Evolutionary conservation across 2,329 filamentous ascomycete genomes (phyloP).

Genomic region (Claviceps arundinis): DNA sequence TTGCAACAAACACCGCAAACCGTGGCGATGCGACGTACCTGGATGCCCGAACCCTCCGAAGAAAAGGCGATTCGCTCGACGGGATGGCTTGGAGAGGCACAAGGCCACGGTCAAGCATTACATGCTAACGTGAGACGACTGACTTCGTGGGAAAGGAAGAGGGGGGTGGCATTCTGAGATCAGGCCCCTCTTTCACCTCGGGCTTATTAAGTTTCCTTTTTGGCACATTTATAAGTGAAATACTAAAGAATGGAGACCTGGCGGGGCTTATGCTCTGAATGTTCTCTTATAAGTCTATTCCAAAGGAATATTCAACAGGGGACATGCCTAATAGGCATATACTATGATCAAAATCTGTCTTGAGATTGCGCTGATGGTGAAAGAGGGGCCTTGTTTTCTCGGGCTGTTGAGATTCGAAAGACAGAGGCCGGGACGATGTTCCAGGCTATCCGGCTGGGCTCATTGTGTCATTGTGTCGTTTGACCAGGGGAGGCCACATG

Average conservation of each 20-base stretch:
- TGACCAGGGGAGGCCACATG: too few relatives aligned
- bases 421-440: neutral
- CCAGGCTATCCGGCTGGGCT: neutral
- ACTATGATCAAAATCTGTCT: neutral
- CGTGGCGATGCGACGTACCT: constrained; percentile 25
- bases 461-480: neutral
- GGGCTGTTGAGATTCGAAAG: neutral
- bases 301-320: neutral
- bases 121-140: constrained; percentile 13
- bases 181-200: neutral
- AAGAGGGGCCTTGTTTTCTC: neutral
- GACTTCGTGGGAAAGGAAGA: neutral
- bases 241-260: too few relatives aligned
- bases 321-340: neutral
- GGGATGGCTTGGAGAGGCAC: constrained; percentile 28
- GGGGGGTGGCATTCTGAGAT: neutral
- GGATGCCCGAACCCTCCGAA: constrained; percentile 28
- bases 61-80: constrained; percentile 27
- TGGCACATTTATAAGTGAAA: too few relatives aligned
- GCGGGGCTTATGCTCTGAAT: neutral
- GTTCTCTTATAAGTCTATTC: neutral
- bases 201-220: too few relatives aligned
- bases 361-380: neutral
- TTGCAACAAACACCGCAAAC: constrained; percentile 29
- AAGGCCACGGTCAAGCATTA: constrained; percentile 27